Conservation (phyloP, 176 grass and related monocot species). For the Hordeum marinum region DNA sequence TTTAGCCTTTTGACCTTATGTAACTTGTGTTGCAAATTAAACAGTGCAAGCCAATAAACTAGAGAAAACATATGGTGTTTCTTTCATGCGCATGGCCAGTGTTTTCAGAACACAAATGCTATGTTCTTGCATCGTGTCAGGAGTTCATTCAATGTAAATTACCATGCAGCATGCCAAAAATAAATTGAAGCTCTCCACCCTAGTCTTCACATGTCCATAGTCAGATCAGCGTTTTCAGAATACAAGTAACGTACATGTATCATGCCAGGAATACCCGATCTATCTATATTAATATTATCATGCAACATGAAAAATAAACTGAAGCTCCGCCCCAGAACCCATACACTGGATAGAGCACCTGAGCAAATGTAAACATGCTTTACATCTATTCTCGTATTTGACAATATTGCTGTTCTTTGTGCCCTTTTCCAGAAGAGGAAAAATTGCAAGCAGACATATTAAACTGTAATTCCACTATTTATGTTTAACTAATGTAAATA, state of each 20-base stretch:
- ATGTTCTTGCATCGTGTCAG: neutral
- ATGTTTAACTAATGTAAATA: slow-evolving; percentile 2
- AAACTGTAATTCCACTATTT: neutral
- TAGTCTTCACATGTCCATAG: slow-evolving; percentile 1
- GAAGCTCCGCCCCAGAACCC: neutral
- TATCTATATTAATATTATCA: slow-evolving; percentile 1
- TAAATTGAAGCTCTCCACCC: neutral
- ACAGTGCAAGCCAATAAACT: slow-evolving; percentile 3
- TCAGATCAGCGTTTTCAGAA: neutral
- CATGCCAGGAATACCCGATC: neutral
- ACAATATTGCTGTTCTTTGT: neutral
- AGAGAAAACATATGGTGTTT: neutral
- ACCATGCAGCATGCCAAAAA: neutral
- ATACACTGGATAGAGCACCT: neutral
- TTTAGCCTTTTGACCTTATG: neutral
- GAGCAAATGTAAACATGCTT: neutral
- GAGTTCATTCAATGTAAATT: neutral
- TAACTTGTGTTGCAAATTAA: neutral
- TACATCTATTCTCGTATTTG: neutral
- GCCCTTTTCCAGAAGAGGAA: neutral
- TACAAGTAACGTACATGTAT: neutral
- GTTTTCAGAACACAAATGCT: neutral
- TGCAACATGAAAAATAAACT: neutral
- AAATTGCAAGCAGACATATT: neutral
- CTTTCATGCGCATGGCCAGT: neutral